These are phyloP conservation scores for Elasticomyces elasticus DNA, from an alignment of 495 filamentous ascomycete species.

Conservation along the genomic window DNA sequence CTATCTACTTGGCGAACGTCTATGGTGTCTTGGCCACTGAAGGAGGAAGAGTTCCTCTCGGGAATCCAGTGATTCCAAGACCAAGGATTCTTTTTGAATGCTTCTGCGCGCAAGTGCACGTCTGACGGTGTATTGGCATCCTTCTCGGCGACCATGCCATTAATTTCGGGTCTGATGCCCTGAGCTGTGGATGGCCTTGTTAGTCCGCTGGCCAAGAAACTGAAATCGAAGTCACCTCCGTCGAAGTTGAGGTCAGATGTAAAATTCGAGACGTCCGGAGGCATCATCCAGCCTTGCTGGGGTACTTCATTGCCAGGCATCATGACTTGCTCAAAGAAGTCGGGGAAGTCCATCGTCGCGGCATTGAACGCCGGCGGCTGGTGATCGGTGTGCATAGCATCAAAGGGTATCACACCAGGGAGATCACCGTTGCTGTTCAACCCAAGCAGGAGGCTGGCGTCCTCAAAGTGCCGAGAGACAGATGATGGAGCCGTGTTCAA, in stretches of 20 bases:
- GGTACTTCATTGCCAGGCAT: not conserved
- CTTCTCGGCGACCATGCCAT: not conserved
- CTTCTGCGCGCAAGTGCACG: conserved; percentile 7
- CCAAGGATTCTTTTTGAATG: conserved; percentile 6
- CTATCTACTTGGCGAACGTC: conserved; percentile 5
- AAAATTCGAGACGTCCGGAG: conserved; percentile 7
- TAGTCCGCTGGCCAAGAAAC: conserved; percentile 7
- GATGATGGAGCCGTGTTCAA: not conserved
- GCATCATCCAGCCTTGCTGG: not conserved
- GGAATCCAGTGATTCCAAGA: conserved; percentile 17
- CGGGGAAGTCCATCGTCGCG: not conserved
- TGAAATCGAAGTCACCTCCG: conserved; percentile 8
- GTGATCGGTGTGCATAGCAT: not conserved
- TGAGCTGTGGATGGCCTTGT: conserved; percentile 10
- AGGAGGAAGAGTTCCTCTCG: conserved; percentile 3
- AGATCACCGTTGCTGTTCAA: not conserved
- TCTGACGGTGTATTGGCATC: not conserved
- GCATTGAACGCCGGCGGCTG: not conserved
- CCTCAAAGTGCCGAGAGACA: not conserved
- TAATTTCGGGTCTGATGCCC: not conserved
- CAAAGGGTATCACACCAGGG: not conserved
- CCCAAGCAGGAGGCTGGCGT: conserved; percentile 8
- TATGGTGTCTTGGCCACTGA: conserved; percentile 5
- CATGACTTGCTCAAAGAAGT: conserved; percentile 17
- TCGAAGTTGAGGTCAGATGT: conserved; percentile 11